Percentiles rank a stretch among this genome's conserved stretches.
Conservation (phyloP, 2,329 filamentous ascomycete genomes). For the Scedosporium apiospermum region DNA sequence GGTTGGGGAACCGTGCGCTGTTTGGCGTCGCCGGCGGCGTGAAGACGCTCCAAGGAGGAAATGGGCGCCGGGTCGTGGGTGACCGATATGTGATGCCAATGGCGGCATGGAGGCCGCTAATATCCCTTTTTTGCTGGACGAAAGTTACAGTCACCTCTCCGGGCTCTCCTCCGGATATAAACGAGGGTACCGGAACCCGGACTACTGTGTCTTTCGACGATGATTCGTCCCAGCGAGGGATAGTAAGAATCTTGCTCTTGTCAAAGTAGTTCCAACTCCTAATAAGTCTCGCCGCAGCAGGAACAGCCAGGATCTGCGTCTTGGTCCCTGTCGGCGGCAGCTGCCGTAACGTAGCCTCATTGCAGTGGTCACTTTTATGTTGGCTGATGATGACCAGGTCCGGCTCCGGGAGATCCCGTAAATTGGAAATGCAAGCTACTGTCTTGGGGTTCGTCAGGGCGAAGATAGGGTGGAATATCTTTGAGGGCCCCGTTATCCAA, state of each 20-base stretch:
- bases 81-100: conserved; percentile 65
- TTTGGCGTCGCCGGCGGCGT: conserved; percentile 10
- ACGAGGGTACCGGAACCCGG: conserved; percentile 43
- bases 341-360: conserved; percentile 58
- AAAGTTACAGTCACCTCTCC: conserved; percentile 66
- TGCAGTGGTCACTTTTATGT: conserved; percentile 55
- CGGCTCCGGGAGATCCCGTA: conserved; percentile 29
- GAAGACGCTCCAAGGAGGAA: conserved; percentile 10
- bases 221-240: conserved; percentile 36
- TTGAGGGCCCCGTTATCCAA: conserved; percentile 54
- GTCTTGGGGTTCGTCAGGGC: conserved; percentile 47
- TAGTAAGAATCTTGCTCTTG: conserved; percentile 31
- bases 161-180: conserved; percentile 38
- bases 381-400: conserved; percentile 38
- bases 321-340: conserved; percentile 42
- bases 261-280: conserved; percentile 61
- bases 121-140: conserved; percentile 50
- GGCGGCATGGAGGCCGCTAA: conserved; percentile 54
- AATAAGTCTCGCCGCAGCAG: conserved; percentile 55
- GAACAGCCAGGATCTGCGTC: conserved; percentile 57
- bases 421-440: conserved; percentile 45
- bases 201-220: conserved; percentile 21
- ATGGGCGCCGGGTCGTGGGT: conserved; percentile 25
- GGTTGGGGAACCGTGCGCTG: not conserved
- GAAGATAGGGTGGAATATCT: conserved; percentile 51